phyloP scores from a whole-genome alignment of 129 eudicot species.

The Escallonia herrerae region DNA sequence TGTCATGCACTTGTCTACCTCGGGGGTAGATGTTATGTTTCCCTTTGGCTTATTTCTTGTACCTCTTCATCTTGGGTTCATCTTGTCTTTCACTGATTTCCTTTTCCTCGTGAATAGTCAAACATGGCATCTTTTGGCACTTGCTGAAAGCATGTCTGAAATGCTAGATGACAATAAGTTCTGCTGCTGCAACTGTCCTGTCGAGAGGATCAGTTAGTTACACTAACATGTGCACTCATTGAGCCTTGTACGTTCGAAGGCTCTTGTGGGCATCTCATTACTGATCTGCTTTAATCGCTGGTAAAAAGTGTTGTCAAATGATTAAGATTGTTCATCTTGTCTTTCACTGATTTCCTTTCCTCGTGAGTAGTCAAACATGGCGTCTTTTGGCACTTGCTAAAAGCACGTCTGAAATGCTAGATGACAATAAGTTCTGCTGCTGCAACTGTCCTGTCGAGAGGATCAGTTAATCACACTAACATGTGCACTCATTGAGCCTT shows the following conservation, averaged over 20 bases:
- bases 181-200: slow-evolving; percentile 1
- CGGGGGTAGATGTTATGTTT: not conserved
- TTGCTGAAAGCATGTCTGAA: not conserved
- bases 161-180: not conserved
- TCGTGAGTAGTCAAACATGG: not conserved
- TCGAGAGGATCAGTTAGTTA: not conserved
- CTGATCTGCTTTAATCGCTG: not conserved
- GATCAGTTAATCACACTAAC: not conserved
- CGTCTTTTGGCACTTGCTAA: slow-evolving; percentile 6
- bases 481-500: too few species aligned
- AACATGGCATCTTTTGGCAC: not conserved
- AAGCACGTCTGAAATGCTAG: not conserved
- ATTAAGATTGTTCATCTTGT: not conserved
- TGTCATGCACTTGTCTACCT: slow-evolving; percentile 4
- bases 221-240: too few species aligned
- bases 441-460: not conserved
- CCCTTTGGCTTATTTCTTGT: not conserved
- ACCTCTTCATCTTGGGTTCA: not conserved
- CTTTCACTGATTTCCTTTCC: not conserved
- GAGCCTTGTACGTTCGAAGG: too few species aligned
- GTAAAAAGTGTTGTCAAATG: not conserved
- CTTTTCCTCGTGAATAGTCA: not conserved
- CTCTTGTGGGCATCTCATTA: too few species aligned
- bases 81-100: not conserved
- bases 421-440: not conserved